Evolutionary conservation across 495 filamentous ascomycete species (phyloP), one percentile per base, ranked within the genome.

Genomic region (Talaromyces thailandensis): DNA sequence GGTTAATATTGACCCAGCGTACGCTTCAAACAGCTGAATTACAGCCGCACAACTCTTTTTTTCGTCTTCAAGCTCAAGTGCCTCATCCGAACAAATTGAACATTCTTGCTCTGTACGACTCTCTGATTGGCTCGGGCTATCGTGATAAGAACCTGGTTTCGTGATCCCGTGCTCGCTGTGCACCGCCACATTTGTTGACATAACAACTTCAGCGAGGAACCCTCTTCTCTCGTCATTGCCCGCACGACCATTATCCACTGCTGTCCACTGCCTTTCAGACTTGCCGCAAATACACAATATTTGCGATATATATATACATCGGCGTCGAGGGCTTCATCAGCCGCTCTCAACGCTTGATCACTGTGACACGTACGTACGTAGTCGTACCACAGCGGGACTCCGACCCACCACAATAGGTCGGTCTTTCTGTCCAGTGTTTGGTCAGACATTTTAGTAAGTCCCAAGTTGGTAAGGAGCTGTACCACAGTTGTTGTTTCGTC

Each of bases 91-190:
- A 40, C 11, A 16, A 12, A 32, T 32, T 1, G 9, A 32, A 6
- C 4, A 37, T 37, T 48, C 18, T 48, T 48, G 43, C n/a, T n/a
- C 14, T 0, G 43, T 9, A 2, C n/a, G 18, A 21, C 7, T 23
- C 6, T 29, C n/a, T 35, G 55, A 57, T 57, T 57, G 55, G 55
- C 29, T 28, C 16, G 55, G 29, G 55, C 35, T 57, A 57, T 57
- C 55, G 55, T 57, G 55, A 57, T 57, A 57, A 57, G 55, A 35
- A 18, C 55, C 35, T 40, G 35, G 35, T 14, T 12, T 40, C 24
- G 18, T 26, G 52, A 26, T 31, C 52, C 52, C 55, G 55, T 57
- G 55, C 51, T 55, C 51, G 4, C 6, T 16, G 48, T 57, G 55
- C 55, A 57, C 55, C 55, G 55, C 55, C 55, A 57, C 55, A 56